A percentile compares a stretch with the other conserved stretches of the same genome.
These are phyloP conservation scores for Aspergillus ellipticus DNA, from an alignment of 495 filamentous ascomycete genomes.

Conservation along the genomic window DNA sequence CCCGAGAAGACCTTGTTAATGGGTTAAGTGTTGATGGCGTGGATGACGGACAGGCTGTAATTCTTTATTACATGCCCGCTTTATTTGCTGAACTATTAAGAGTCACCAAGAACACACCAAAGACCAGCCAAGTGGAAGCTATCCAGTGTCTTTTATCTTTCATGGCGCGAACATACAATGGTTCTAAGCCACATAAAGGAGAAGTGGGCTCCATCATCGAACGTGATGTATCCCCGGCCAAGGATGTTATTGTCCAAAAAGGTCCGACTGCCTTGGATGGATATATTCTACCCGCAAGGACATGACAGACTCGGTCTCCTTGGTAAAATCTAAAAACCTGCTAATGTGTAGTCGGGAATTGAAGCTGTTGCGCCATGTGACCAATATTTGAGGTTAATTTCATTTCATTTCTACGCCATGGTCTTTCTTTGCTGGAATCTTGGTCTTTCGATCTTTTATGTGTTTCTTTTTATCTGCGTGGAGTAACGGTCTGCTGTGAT, in stretches of 20 bases:
- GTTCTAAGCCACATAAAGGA: slow-evolving; percentile 4
- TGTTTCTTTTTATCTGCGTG: too few species aligned
- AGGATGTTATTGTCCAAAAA: slow-evolving; percentile 12
- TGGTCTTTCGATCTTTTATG: too few species aligned
- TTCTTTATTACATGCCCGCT: slow-evolving; percentile 23
- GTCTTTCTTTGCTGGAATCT: too few species aligned
- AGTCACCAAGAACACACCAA: not conserved
- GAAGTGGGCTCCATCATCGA: slow-evolving; percentile 12
- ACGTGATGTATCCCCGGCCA: slow-evolving; percentile 16
- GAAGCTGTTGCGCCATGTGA: not conserved
- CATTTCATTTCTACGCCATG: too few species aligned
- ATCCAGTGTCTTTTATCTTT: slow-evolving; percentile 17
- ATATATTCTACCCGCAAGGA: not conserved
- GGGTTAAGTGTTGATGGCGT: slow-evolving; percentile 23
- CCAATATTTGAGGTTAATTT: too few species aligned
- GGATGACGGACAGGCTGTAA: slow-evolving; percentile 18
- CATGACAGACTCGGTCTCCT: not conserved
- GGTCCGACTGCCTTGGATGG: slow-evolving; percentile 16
- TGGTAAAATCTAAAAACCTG: not conserved
- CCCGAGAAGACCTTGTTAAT: slow-evolving; percentile 9
- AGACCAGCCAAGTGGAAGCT: not conserved
- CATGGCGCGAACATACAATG: slow-evolving; percentile 14
- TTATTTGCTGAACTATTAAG: slow-evolving; percentile 14
- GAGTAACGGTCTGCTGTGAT: too few species aligned
- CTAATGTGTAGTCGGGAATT: not conserved